Base-by-base conservation (phyloP, 2,329 filamentous ascomycete genomes). In the Fusarium sp. region DNA sequence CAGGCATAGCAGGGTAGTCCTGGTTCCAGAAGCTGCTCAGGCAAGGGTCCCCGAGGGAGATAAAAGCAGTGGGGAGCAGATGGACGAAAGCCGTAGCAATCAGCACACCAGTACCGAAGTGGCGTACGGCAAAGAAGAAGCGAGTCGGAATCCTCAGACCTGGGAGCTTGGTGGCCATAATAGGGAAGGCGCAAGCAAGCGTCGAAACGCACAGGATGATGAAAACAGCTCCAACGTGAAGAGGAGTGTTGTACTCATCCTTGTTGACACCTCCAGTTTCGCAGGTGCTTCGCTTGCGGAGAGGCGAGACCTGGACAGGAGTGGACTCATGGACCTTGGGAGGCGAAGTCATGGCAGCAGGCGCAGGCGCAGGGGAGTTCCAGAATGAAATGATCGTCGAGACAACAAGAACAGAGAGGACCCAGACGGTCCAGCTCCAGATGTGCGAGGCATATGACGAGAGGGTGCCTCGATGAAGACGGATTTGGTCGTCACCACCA, bases 31-130 rank as follows among this genome's bases (percentile, higher is more conserved):
- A 92, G 55, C 84, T 81, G 15, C 91, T 90, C 2, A 97, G 86
- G 75, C 90, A 92, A 13, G 88, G 88, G 70, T 91, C 83, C 39
- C 84, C 88, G 13, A 91, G 82, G 10, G 88, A 89, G 54, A 82
- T 76, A 69, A 92, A 92, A 8, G 90, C 89, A 4, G 87, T 91
- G 43, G 88, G 89, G 11, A 91, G 85, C 31, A 91, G 82, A 81
- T 94, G 92, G 29, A 94, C 92, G 74, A 96, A 95, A 53, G 93
- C 92, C 2, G 92, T 95, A 26, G 93, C 88, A 43, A 89, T 85
- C 31, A 87, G 84, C 21, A 96, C 93, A 60, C 92, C 92, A 11
- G 92, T 95, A 71, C 92, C 91, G 71, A 93, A 93, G 82, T 93
- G 91, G 66, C 86, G 84, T 48, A 88, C 84, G 52, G 81, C 77